These are phyloP conservation scores for Truncatella angustata DNA, from an alignment of 2,329 filamentous ascomycete genomes.

Conservation along the genomic window DNA sequence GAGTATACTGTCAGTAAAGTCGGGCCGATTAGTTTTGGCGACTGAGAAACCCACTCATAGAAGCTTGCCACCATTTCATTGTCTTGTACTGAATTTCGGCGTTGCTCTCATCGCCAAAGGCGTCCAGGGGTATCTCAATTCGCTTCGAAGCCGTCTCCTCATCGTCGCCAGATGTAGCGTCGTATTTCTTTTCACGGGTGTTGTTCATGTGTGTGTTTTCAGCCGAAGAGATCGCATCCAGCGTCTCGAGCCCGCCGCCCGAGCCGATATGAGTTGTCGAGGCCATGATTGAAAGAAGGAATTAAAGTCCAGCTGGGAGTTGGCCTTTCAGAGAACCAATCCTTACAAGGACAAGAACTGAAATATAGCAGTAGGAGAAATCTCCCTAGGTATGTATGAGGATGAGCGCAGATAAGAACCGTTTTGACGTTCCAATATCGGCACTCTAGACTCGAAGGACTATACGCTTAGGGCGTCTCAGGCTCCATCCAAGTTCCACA, in stretches of 20 bases:
- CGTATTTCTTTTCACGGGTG: background rate
- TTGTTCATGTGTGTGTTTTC: background rate
- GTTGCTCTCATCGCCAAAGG: slow-evolving; percentile 3
- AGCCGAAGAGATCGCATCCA: background rate
- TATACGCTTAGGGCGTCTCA: background rate
- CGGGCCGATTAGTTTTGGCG: background rate
- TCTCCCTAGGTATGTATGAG: background rate
- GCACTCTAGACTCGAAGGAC: background rate
- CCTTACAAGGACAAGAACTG: background rate
- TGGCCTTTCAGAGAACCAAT: background rate
- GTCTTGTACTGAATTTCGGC: slow-evolving; percentile 33
- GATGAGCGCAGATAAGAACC: background rate
- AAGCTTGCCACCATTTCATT: slow-evolving; percentile 33
- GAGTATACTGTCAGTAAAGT: slow-evolving; percentile 34
- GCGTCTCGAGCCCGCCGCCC: background rate
- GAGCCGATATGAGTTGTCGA: background rate
- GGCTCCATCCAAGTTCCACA: background rate
- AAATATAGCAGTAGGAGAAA: background rate
- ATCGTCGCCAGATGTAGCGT: background rate
- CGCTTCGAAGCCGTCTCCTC: background rate
- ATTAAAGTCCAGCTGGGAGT: background rate
- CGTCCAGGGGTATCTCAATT: background rate
- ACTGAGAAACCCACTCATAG: background rate
- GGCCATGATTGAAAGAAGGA: background rate
- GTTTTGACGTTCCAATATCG: background rate